Base-by-base conservation (phyloP, 768 basidiomycete species). In the Suillus ampliporus region DNA sequence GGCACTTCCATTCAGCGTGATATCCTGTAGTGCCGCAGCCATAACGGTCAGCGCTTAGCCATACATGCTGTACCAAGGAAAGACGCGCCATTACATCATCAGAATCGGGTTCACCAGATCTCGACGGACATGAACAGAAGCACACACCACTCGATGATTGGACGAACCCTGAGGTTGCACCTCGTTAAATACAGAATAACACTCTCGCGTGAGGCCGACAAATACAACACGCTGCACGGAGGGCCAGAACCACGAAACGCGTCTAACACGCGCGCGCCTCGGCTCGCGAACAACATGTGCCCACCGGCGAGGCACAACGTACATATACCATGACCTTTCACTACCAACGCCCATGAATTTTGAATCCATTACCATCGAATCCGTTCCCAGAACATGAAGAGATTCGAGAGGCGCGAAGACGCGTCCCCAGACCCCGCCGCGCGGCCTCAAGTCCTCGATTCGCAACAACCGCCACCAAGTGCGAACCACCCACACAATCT, bases 61-160 rank as follows among this genome's bases (percentile, higher is more conserved):
- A 40, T 19, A 19, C 7, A 56, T 40, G 23, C 21, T 26, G 37
- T 40, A 56, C 1, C 38, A 40, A 10, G 17, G 53, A 54, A 38
- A 38, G 17, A 10, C 13, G 23, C 14, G 11, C 9, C 8, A 11
- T 15, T 23, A 10, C 35, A 40, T 38, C 53, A 40, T n/a, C 15
- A 38, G 15, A 15, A 38, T 40, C n/a, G 9, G 10, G 11, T 38
- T 9, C 6, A 34, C 19, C 47, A 48, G 9, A 48, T 28, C 15
- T 51, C 19, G 50, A 51, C 54, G 54, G 54, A 56, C 26, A 56
- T 56, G 54, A 56, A 56, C 28, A 40, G 54, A 56, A 40, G 53
- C 37, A 9, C 35, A 37, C 35, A 21, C 14, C 35, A 37, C 35
- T 23, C 4, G 15, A 48, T 17, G 26, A 23, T 48, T 50, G 48